phyloP scores from a whole-genome alignment of 2,329 filamentous ascomycete genomes.

The Trichoderma sp. region DNA sequence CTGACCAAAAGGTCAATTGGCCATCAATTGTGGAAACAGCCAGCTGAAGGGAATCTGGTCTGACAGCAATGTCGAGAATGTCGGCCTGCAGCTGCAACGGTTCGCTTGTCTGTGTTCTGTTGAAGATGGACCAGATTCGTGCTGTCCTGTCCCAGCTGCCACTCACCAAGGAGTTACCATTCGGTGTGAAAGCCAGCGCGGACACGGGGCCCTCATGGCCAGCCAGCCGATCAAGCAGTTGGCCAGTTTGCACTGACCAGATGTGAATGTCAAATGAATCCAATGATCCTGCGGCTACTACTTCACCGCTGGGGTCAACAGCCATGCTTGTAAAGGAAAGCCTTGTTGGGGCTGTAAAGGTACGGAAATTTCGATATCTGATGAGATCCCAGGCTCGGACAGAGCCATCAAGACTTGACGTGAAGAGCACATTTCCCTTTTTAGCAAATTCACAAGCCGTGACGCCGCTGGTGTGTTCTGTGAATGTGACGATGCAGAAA shows the following conservation, averaged over 20 bases:
- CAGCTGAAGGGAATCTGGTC: slow-evolving; percentile 88
- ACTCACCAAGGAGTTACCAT: slow-evolving; percentile 80
- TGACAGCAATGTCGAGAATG: slow-evolving; percentile 80
- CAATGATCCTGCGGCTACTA: slow-evolving; percentile 90
- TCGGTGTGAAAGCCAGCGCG: slow-evolving; percentile 82
- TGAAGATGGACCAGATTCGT: slow-evolving; percentile 94
- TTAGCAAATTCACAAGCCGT: slow-evolving; percentile 95
- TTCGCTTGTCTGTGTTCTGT: slow-evolving; percentile 90
- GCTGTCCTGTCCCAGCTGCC: slow-evolving; percentile 98
- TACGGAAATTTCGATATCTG: slow-evolving; percentile 93
- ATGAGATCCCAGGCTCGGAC: slow-evolving; percentile 95
- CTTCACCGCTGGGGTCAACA: slow-evolving; percentile 95
- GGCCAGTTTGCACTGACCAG: slow-evolving; percentile 97
- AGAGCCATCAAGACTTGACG: slow-evolving; percentile 90
- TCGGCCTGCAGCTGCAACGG: slow-evolving; percentile 90
- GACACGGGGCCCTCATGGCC: slow-evolving; percentile 95
- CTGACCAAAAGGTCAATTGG: slow-evolving; percentile 91
- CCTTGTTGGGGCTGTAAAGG: slow-evolving; percentile 90
- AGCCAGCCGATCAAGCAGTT: slow-evolving; percentile 84
- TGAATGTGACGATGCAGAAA: slow-evolving; percentile 98
- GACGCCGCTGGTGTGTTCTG: slow-evolving; percentile 91
- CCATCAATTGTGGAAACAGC: slow-evolving; percentile 92
- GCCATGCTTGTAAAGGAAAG: slow-evolving; percentile 92
- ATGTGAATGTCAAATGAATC: slow-evolving; percentile 98
- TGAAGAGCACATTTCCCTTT: slow-evolving; percentile 94